Conservation (phyloP, 345 rosid genomes). For the Populus deltoides region DNA sequence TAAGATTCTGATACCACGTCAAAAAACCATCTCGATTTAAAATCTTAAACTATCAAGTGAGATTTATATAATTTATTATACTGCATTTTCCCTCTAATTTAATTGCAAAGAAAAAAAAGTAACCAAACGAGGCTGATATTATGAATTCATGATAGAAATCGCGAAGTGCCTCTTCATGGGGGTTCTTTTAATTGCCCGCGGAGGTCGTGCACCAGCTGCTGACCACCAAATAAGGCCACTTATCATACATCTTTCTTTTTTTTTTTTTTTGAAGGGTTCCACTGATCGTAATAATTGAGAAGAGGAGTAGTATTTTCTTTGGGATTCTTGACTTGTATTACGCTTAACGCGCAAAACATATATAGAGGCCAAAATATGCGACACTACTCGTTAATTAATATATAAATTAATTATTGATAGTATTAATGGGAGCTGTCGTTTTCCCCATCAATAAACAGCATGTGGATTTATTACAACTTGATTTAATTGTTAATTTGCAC, state of each 20-base stretch:
- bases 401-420: neutral
- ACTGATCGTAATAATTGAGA: neutral
- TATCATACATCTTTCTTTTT: too few relatives aligned
- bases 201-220: conserved; percentile 9
- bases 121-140: neutral
- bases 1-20: accelerated
- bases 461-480: neutral
- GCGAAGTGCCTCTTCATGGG: neutral
- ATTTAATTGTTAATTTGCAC: neutral
- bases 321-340: neutral
- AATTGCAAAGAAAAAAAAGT: neutral
- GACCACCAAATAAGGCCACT: neutral
- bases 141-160: neutral
- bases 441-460: neutral
- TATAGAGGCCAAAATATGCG: neutral
- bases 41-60: too few relatives aligned
- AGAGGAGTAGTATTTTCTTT: neutral
- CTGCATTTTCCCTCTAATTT: neutral
- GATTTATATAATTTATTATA: too few relatives aligned
- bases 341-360: neutral
- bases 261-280: neutral
- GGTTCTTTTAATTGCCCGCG: neutral
- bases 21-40: accelerated
- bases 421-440: neutral
- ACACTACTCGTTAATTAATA: neutral